A percentile compares a stretch with the other conserved stretches of the same genome.
phyloP scores from a whole-genome alignment of 2,329 filamentous ascomycete genomes.

The Clonostachys rhizophaga region DNA sequence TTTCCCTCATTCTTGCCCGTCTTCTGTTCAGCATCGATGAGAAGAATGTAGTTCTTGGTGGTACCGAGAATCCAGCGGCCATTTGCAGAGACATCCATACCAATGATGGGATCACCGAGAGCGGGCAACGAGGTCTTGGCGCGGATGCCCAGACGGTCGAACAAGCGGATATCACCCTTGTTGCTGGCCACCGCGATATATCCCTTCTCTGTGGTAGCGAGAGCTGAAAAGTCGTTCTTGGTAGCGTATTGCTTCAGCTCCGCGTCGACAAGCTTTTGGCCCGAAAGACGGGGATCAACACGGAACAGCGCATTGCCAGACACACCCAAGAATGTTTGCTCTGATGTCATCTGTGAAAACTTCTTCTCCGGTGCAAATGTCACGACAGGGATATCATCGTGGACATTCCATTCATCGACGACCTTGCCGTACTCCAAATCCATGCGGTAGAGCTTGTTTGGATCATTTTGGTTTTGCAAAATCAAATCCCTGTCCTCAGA shows the following conservation, averaged over 20 bases:
- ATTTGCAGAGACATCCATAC: conserved; percentile 91
- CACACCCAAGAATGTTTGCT: conserved; percentile 91
- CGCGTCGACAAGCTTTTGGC: conserved; percentile 87
- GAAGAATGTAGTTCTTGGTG: conserved; percentile 87
- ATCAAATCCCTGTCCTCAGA: conserved; percentile 88
- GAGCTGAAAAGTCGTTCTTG: conserved; percentile 95
- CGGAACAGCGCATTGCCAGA: conserved; percentile 92
- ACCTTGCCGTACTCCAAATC: conserved; percentile 97
- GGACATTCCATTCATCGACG: conserved; percentile 97
- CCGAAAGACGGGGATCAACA: conserved; percentile 83
- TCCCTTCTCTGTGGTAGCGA: conserved; percentile 92
- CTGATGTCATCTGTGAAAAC: conserved; percentile 94
- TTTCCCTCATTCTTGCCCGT: conserved; percentile 95
- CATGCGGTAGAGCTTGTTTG: conserved; percentile 93
- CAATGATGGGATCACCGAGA: conserved; percentile 89
- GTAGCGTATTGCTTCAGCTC: conserved; percentile 94
- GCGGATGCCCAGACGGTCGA: conserved; percentile 93
- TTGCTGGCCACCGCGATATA: conserved; percentile 96
- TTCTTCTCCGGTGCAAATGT: conserved; percentile 96
- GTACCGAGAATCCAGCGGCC: conserved; percentile 94
- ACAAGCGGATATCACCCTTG: conserved; percentile 95
- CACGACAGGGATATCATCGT: conserved; percentile 90
- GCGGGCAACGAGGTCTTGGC: conserved; percentile 97
- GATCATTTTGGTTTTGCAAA: conserved; percentile 75
- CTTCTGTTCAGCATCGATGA: conserved; percentile 88